Evolutionary conservation across 2,329 filamentous ascomycete species (phyloP).

Genomic region (Colletotrichum eleusines): DNA sequence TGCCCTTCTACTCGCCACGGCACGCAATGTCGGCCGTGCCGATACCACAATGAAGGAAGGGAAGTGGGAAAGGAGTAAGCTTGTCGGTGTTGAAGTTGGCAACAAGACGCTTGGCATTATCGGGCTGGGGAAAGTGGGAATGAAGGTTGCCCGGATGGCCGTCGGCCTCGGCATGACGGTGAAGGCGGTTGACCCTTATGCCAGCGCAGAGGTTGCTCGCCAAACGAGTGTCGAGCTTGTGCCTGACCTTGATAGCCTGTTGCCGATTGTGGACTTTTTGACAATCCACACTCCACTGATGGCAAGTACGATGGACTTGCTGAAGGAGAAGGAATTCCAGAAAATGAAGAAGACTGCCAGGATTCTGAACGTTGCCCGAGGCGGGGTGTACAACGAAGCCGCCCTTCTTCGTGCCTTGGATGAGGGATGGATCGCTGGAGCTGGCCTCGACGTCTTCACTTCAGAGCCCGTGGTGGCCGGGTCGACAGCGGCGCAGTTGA

Average conservation of each 20-base stretch:
- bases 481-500: slow-evolving; percentile 72
- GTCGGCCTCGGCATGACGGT: slow-evolving; percentile 83
- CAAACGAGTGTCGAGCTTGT: slow-evolving; percentile 75
- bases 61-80: slow-evolving; percentile 79
- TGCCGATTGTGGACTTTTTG: slow-evolving; percentile 79
- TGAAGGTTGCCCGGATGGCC: slow-evolving; percentile 84
- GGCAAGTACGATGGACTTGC: slow-evolving; percentile 80
- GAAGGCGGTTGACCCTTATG: slow-evolving; percentile 81
- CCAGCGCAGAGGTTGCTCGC: slow-evolving; percentile 77
- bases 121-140: slow-evolving; percentile 84
- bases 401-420: slow-evolving; percentile 79
- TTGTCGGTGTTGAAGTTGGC: slow-evolving; percentile 83
- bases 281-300: slow-evolving; percentile 86
- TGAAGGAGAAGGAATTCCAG: slow-evolving; percentile 74
- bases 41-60: slow-evolving; percentile 77
- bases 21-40: slow-evolving; percentile 78
- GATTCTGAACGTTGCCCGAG: slow-evolving; percentile 83
- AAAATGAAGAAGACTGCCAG: slow-evolving; percentile 80
- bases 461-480: slow-evolving; percentile 72
- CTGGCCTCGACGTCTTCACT: slow-evolving; percentile 84
- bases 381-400: slow-evolving; percentile 83
- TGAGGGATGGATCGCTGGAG: slow-evolving; percentile 78
- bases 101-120: slow-evolving; percentile 82
- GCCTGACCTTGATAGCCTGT: slow-evolving; percentile 68
- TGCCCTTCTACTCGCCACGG: slow-evolving; percentile 78